phyloP scores from a whole-genome alignment of 2,329 filamentous ascomycete species.

The Phoma herbarum region DNA sequence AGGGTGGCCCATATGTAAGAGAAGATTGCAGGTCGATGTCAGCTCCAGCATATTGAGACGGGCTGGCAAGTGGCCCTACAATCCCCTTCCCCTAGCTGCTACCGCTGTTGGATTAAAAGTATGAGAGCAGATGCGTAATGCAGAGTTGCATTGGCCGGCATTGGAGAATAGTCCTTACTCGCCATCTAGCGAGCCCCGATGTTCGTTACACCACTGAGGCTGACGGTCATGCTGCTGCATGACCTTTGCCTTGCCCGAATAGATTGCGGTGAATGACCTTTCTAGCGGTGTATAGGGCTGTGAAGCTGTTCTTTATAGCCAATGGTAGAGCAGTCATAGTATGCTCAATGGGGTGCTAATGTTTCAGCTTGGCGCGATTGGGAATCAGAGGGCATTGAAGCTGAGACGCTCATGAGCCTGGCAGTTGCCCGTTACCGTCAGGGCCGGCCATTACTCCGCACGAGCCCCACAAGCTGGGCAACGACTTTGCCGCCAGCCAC shows the following conservation, averaged over 20 bases:
- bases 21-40: not conserved
- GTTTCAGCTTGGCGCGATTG: conserved; percentile 3
- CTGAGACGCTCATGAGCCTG: conserved; percentile 2
- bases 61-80: not conserved
- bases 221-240: conserved; percentile 1
- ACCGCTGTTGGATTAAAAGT: not conserved
- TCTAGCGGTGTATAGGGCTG: not conserved
- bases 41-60: not conserved
- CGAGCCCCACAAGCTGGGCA: conserved; percentile 1
- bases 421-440: no score
- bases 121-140: not conserved
- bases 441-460: no score
- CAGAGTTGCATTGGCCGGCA: not conserved
- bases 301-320: not conserved
- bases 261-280: not conserved
- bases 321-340: not conserved
- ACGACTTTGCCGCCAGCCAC: conserved; percentile 5
- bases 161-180: not conserved
- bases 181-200: not conserved
- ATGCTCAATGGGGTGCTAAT: conserved; percentile 3
- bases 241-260: not conserved
- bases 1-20: not conserved
- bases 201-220: conserved; percentile 8
- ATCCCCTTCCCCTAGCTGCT: not conserved
- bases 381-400: not conserved